These are phyloP conservation scores for Fraxinus greggii DNA, from an alignment of 305 asterid species.

Conservation along the genomic window DNA sequence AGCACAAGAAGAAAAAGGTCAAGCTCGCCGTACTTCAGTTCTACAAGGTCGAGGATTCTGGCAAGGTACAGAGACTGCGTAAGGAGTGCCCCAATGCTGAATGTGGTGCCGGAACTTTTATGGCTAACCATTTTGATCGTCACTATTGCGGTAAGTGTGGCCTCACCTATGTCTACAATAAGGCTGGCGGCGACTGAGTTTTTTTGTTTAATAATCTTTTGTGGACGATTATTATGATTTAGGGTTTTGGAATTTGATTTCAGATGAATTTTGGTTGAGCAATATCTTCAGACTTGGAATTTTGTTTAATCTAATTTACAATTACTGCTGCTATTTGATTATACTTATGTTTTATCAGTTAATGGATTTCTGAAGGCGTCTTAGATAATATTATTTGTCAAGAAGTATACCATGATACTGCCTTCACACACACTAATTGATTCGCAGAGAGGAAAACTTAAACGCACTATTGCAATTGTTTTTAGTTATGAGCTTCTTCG, in stretches of 20 bases:
- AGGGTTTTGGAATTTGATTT: background rate
- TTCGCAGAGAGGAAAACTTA: background rate
- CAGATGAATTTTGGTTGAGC: slow-evolving; percentile 22
- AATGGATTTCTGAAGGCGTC: background rate
- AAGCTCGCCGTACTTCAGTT: slow-evolving; percentile 45
- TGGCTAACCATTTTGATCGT: slow-evolving; percentile 48
- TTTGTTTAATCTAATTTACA: background rate
- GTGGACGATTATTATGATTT: slow-evolving; percentile 20
- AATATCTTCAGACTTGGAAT: slow-evolving; percentile 10
- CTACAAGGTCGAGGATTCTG: slow-evolving; percentile 48
- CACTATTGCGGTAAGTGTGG: slow-evolving; percentile 55
- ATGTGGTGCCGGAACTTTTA: slow-evolving; percentile 48
- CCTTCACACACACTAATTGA: background rate
- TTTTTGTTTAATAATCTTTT: slow-evolving; percentile 7
- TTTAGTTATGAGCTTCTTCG: background rate
- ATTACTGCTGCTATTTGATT: background rate
- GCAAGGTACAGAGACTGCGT: slow-evolving; percentile 48
- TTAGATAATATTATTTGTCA: background rate
- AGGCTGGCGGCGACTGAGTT: slow-evolving; percentile 40
- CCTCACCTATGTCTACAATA: slow-evolving; percentile 46
- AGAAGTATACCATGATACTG: background rate
- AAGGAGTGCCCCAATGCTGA: slow-evolving; percentile 51
- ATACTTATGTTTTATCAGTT: background rate
- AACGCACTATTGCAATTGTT: background rate
- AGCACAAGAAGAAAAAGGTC: slow-evolving; percentile 49